Base-by-base conservation (phyloP, 2,329 filamentous ascomycete genomes). In the Macroventuria anomochaeta region DNA sequence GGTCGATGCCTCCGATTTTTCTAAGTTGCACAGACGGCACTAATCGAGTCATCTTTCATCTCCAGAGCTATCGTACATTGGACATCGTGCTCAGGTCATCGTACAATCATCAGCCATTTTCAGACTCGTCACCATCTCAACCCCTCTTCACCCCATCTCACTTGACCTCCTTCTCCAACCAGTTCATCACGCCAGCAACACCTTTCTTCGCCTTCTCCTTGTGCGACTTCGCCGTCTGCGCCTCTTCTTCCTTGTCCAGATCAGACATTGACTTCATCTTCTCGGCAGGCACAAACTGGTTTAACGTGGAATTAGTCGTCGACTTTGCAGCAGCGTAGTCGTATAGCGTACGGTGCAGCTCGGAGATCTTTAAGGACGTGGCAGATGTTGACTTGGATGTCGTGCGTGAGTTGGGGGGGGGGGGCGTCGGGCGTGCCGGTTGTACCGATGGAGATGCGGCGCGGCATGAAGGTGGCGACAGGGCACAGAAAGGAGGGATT, bases 221-320 rank as follows among this genome's bases (percentile, higher is more conserved):
- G 15, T 51, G 20, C 10, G 31, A 13, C 41, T 48, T 51, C 15
- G 40, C 31, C 33, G 53, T 36, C 5, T 31, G 21, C 2, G 25
- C 39, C 33, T 59, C 58, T 12, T 52, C 32, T 13, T 57, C 41
- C 20, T 59, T 54, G 20, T 57, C 56, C 2, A 55, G 25, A 20
- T 50, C 46, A 8, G 58, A 47, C 26, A 61, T 54, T 3, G 52
- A 40, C 26, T 57, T 56, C 21, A 42, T 21, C 40, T 57, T 52
- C 3, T 51, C 21, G 2, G 47, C 36, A n/a, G 44, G 15, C 7
- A 53, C 12, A 3, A 49, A 36, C 21, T 34, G 29, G 8, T 41
- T 37, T 49, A 29, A 7, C 12, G 31, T 33, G 7, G 31, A 42
- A 7, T 46, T 26, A 46, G 41, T 25, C 25, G 6, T 3, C 4